A percentile compares a stretch with the other conserved stretches of the same genome.
Evolutionary conservation across 2,329 filamentous ascomycete species (phyloP).

Genomic region (Botrytis fragariae): DNA sequence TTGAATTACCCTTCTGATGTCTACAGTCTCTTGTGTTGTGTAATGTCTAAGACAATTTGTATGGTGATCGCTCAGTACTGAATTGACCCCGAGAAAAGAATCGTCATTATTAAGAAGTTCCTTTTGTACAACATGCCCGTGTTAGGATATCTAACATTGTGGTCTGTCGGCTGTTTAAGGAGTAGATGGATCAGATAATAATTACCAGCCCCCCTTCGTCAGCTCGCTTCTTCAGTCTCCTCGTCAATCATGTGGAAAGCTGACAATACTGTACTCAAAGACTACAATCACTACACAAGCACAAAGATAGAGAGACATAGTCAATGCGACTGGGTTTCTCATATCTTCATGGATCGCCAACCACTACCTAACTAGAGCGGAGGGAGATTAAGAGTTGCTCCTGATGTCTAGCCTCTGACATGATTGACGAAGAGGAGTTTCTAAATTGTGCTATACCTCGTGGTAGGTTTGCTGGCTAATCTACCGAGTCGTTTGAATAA

Average conservation of each 20-base stretch:
- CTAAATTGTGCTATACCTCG: not conserved
- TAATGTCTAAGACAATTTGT: not conserved
- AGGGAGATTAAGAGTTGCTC: not conserved
- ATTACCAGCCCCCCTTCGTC: not conserved
- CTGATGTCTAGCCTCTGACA: not conserved
- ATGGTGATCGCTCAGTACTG: not conserved
- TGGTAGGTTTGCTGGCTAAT: not conserved
- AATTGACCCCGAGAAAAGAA: not conserved
- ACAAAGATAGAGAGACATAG: not conserved
- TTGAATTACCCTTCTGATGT: constrained; percentile 9
- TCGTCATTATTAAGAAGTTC: not conserved
- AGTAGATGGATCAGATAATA: not conserved
- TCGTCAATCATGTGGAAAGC: not conserved
- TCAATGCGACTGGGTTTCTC: not conserved
- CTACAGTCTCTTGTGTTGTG: not conserved
- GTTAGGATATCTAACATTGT: not conserved
- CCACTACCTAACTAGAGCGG: not conserved
- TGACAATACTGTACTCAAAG: not conserved
- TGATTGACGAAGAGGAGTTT: not conserved
- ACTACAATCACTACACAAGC: not conserved
- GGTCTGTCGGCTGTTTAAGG: not conserved
- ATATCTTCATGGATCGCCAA: not conserved
- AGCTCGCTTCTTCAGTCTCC: not conserved
- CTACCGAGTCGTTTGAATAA: not conserved
- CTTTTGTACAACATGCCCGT: not conserved